phyloP scores from a whole-genome alignment of 208 protist species.

The Leishmania martiniquensis region DNA sequence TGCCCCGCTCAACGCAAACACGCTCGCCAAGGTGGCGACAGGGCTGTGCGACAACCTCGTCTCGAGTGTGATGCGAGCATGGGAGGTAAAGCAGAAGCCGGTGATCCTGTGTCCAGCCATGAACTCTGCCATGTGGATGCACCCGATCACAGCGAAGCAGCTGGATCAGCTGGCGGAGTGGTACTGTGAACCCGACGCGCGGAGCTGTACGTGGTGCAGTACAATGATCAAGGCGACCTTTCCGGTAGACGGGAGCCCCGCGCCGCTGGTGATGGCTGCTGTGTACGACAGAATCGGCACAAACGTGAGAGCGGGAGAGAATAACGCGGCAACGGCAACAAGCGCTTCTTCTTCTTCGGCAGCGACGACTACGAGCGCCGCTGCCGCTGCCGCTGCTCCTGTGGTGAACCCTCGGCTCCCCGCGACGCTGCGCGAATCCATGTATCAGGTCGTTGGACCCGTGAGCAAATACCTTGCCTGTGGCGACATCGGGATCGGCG shows the following conservation, averaged over 20 bases:
- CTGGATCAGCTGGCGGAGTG: conserved; percentile 57
- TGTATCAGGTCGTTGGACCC: conserved; percentile 91
- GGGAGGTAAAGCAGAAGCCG: conserved; percentile 91
- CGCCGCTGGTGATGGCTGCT: no score
- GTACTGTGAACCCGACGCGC: conserved; percentile 36
- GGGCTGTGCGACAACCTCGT: conserved; percentile 97
- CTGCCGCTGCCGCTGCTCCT: background rate
- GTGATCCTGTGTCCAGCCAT: conserved; percentile 98
- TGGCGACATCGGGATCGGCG: conserved; percentile 94
- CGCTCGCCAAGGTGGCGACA: conserved; percentile 94
- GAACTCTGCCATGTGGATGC: conserved; percentile 98
- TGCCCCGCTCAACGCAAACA: conserved; percentile 97
- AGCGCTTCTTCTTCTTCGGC: background rate
- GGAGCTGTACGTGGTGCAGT: background rate
- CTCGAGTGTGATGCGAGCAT: conserved; percentile 95
- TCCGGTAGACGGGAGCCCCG: background rate
- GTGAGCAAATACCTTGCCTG: conserved; percentile 94
- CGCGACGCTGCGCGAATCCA: conserved; percentile 37
- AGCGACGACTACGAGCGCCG: background rate
- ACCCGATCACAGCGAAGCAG: conserved; percentile 92
- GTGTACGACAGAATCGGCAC: background rate
- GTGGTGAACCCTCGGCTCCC: conserved; percentile 23
- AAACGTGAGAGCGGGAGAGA: background rate
- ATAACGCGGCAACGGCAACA: background rate
- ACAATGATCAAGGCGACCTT: background rate